Evolutionary conservation across 1,284 basidiomycete genomes (phyloP).

Genomic region (Boletus semigastroideus): DNA sequence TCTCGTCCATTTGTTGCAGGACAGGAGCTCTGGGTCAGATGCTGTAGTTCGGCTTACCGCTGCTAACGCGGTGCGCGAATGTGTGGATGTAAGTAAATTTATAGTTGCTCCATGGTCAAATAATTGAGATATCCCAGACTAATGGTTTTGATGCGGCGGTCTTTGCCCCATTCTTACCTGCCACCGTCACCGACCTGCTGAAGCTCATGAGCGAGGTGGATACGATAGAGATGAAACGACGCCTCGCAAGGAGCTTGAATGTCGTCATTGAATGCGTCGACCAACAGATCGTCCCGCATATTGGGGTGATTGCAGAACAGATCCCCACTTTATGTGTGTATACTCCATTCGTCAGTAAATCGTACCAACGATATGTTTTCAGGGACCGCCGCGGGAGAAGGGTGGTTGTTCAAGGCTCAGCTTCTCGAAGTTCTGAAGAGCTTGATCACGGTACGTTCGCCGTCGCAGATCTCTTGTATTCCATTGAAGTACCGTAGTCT

Average conservation of each 20-base stretch:
- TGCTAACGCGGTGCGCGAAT: constrained; percentile 72
- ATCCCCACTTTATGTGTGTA: constrained; percentile 76
- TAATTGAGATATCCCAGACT: constrained; percentile 43
- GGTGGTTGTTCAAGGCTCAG: constrained; percentile 79
- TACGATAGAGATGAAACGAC: constrained; percentile 76
- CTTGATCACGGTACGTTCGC: constrained; percentile 59
- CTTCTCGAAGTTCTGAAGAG: constrained; percentile 73
- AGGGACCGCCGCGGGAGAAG: constrained; percentile 67
- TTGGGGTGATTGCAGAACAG: constrained; percentile 62
- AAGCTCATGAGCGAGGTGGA: constrained; percentile 73
- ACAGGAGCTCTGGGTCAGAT: constrained; percentile 70
- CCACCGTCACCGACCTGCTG: constrained; percentile 61
- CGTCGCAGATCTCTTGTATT: neutral
- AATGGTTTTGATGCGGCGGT: constrained; percentile 53
- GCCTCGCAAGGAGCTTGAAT: constrained; percentile 69
- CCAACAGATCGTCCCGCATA: constrained; percentile 69
- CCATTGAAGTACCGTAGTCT: constrained; percentile 43
- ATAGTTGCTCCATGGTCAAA: neutral
- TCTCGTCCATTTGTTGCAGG: constrained; percentile 69
- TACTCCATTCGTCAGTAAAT: neutral
- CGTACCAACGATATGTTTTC: constrained; percentile 7
- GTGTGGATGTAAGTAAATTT: constrained; percentile 70
- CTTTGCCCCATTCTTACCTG: constrained; percentile 62
- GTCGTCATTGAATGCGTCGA: constrained; percentile 72
- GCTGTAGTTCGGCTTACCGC: constrained; percentile 82